A percentile compares a stretch with the other conserved stretches of the same genome.
Evolutionary conservation across 2,329 filamentous ascomycete species (phyloP).

Genomic region (Diaporthe vaccinii): DNA sequence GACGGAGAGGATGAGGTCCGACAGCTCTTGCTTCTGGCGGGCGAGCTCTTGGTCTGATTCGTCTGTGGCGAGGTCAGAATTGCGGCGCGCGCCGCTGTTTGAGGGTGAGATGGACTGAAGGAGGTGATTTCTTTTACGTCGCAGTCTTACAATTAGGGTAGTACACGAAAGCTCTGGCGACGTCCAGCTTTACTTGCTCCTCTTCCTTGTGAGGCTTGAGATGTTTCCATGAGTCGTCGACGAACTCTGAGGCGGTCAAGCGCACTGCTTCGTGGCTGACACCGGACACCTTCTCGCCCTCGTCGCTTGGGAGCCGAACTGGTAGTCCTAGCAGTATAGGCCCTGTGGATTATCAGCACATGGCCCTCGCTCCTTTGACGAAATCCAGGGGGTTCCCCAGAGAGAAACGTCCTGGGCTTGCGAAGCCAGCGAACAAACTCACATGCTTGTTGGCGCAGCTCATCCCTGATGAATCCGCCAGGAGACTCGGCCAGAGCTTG

Average conservation of each 20-base stretch:
- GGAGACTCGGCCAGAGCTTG: conserved; percentile 70
- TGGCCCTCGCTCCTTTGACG: background rate
- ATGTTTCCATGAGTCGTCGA: conserved; percentile 64
- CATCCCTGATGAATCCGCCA: conserved; percentile 77
- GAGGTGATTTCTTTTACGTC: conserved; percentile 44
- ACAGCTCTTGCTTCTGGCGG: conserved; percentile 81
- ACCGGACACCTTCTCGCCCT: conserved; percentile 41
- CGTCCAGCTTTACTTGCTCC: conserved; percentile 90
- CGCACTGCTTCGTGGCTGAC: conserved; percentile 42
- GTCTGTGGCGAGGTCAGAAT: conserved; percentile 60
- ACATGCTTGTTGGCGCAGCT: conserved; percentile 83
- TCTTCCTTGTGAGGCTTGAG: conserved; percentile 87
- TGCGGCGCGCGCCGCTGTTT: background rate
- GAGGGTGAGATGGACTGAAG: background rate
- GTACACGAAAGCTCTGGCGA: conserved; percentile 96
- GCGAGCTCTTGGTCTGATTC: conserved; percentile 78
- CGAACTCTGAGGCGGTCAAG: conserved; percentile 31
- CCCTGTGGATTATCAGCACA: conserved; percentile 61
- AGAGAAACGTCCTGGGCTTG: background rate
- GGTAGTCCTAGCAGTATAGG: conserved; percentile 67
- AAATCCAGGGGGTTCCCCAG: too few relatives aligned
- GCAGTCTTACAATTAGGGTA: conserved; percentile 81
- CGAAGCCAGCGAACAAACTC: conserved; percentile 57
- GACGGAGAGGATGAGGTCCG: conserved; percentile 82
- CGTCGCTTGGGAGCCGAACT: conserved; percentile 43